Conservation (phyloP, 2,329 filamentous ascomycete species). For the Colletotrichum sp. region DNA sequence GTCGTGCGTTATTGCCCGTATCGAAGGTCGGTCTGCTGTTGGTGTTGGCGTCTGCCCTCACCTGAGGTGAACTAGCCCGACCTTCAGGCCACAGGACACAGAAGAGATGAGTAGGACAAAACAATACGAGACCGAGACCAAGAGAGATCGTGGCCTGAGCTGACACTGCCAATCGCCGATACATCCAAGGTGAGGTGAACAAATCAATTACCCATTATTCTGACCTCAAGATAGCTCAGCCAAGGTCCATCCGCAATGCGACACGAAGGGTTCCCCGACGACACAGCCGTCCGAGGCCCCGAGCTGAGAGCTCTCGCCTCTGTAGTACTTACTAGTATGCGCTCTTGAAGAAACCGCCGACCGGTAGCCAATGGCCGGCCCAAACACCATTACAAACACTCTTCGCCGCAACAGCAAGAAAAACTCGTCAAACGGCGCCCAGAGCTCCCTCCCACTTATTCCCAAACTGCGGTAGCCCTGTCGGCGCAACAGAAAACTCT, state of each 20-base stretch:
- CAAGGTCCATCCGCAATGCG: background rate
- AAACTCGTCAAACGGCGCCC: background rate
- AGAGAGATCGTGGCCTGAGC: background rate
- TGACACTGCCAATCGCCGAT: background rate
- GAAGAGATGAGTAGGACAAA: background rate
- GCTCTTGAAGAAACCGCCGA: background rate
- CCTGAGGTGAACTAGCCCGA: background rate
- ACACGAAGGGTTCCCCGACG: slow-evolving; percentile 2
- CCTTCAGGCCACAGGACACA: background rate
- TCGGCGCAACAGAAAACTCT: background rate
- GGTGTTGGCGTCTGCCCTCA: background rate
- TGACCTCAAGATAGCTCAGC: background rate
- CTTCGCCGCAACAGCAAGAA: background rate
- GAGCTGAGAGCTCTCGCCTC: background rate
- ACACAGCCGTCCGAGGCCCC: background rate
- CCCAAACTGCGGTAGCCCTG: background rate
- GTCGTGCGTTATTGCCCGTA: background rate
- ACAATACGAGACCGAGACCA: background rate
- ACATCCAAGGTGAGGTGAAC: background rate
- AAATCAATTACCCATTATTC: background rate
- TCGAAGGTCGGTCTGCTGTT: background rate
- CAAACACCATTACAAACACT: background rate
- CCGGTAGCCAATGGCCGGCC: background rate
- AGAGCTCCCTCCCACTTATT: background rate
- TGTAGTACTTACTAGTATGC: background rate